Evolutionary conservation across 768 basidiomycete species (phyloP), one percentile per base, ranked within the genome.

Genomic region (Chalciporus sphaerocephalus): DNA sequence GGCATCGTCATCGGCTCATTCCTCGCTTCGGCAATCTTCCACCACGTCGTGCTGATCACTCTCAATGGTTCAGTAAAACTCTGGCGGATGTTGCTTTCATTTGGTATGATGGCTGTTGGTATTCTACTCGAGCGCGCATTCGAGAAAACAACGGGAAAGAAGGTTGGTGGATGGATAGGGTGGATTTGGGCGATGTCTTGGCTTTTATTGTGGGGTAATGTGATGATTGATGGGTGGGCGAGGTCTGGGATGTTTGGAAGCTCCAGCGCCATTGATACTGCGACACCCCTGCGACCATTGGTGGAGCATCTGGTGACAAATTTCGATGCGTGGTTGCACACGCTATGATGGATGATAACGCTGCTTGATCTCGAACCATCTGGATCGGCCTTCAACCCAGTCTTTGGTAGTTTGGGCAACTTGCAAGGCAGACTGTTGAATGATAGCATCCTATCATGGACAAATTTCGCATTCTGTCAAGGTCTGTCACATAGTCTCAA

Each of bases 1-100:
- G 80, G 77, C 2, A 67, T 61, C 1, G 63, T 84, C 2, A 32
- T 85, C 2, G 81, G 81, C 8, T 71, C 73, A 5, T 86, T 85
- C 57, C 47, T 76, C 1, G 57, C 74, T 4, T 86, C 85, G 0
- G 81, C 70, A 2, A 27, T 81, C 8, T 56, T 83, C 11, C 85
- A 87, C 48, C 68, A 78, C 44, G 36, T 74, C 5, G 72, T 73
- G 5, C 36, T 78, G 38, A 77, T 75, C 71, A 71, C 74, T 0
- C 68, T 80, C 69, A 73, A 75, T 2, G 58, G 64, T 6, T 73
- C 71, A 6, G 62, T 68, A 1, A 76, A 81, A 22, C 65, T 74
- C n/a, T 42, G 46, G 50, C 44, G 55, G 22, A 67, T 78, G 34
- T 58, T 66, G 0, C 70, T 74, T 1, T 79, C 76, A 48, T 86